Percentiles rank a stretch among this genome's conserved stretches.
These are phyloP conservation scores for Diophrys sp. DNA, from an alignment of 73 alveolate genomes.

Conservation along the genomic window DNA sequence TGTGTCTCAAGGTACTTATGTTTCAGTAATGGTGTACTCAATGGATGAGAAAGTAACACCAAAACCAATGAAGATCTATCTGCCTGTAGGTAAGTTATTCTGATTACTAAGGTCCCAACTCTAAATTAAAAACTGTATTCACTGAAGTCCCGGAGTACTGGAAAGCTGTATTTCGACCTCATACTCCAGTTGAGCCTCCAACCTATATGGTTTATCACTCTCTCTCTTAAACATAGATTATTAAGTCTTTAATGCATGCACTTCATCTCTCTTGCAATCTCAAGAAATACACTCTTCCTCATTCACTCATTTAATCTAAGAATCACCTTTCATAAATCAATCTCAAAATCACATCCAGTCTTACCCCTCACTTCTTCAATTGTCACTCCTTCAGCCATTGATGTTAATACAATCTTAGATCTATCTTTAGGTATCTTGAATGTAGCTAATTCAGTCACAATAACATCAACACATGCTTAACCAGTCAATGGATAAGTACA, in stretches of 20 bases:
- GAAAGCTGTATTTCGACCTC: constrained; percentile 49
- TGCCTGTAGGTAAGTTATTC: not conserved
- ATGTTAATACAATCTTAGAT: not conserved
- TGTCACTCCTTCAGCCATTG: not conserved
- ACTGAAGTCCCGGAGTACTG: constrained; percentile 43
- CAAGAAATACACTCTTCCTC: too few relatives aligned
- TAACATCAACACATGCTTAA: constrained; percentile 29
- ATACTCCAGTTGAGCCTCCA: constrained; percentile 65
- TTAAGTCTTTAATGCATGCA: too few relatives aligned
- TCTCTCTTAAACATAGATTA: too few relatives aligned
- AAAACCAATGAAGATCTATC: not conserved
- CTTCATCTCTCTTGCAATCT: too few relatives aligned
- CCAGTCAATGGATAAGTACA: constrained; percentile 69
- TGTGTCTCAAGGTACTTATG: too few relatives aligned
- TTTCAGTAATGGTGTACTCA: not conserved
- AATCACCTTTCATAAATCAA: too few relatives aligned
- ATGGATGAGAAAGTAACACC: not conserved
- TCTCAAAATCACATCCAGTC: too few relatives aligned
- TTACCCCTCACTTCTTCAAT: not conserved
- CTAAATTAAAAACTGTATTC: constrained; percentile 47
- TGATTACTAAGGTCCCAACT: constrained; percentile 16
- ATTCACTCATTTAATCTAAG: too few relatives aligned
- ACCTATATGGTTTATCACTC: constrained; percentile 41
- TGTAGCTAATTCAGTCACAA: constrained; percentile 44
- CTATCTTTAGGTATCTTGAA: not conserved